Percentiles rank a stretch among this genome's conserved stretches.
Conservation (phyloP, 2,329 filamentous ascomycete genomes). For the Trichoderma brevicompactum region DNA sequence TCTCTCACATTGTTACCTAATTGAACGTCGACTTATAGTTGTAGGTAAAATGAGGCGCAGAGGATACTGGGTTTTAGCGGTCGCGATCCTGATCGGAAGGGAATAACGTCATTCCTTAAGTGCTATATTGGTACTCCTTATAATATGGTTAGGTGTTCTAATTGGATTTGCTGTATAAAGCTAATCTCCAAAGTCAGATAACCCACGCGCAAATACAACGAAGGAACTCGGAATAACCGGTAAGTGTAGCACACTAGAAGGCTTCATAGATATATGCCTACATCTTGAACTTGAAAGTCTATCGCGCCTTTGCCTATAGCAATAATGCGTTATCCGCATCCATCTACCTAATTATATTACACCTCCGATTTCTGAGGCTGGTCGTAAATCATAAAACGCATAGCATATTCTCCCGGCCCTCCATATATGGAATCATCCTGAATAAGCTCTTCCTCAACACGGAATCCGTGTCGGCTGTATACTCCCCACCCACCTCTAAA, state of each 20-base stretch:
- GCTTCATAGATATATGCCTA: neutral
- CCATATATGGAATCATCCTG: constrained; percentile 35
- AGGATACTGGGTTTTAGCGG: no score
- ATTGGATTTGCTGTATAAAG: neutral
- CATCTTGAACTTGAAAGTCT: neutral
- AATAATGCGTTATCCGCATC: neutral
- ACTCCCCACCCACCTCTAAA: constrained; percentile 33
- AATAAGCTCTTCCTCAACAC: constrained; percentile 32
- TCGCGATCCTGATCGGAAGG: neutral
- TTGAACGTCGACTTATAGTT: no score
- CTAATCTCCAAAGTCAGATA: neutral
- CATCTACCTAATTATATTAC: no score
- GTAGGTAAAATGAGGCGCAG: no score
- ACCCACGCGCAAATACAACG: no score
- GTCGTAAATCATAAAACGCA: constrained; percentile 15
- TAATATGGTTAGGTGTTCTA: neutral
- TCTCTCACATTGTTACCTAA: no score
- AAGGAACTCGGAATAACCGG: no score
- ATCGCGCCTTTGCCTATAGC: neutral
- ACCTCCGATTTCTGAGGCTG: neutral
- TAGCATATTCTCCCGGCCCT: neutral
- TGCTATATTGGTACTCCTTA: no score
- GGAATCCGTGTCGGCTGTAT: constrained; percentile 37
- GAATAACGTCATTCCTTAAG: neutral
- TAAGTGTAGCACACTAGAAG: no score